Evolutionary conservation across 306 rosid species (phyloP).

Genomic region (Pachyrhizus erosus): DNA sequence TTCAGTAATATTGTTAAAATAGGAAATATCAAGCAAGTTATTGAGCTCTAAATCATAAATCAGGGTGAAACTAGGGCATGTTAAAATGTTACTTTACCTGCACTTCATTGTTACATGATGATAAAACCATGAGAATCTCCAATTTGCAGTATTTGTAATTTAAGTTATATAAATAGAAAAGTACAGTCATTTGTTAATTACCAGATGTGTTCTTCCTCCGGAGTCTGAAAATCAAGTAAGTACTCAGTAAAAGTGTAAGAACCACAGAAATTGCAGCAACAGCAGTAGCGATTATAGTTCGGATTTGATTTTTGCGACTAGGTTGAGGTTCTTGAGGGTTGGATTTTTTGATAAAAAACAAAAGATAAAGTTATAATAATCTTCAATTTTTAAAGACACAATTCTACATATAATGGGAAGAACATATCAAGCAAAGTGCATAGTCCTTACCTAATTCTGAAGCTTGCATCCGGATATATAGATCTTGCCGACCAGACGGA

Average conservation of each 20-base stretch:
- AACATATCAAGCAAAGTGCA: neutral
- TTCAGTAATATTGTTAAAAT: neutral
- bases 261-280: neutral
- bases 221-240: neutral
- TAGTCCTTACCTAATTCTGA: constrained; percentile 6
- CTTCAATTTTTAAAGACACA: neutral
- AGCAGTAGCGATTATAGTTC: neutral
- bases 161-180: neutral
- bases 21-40: too few relatives aligned
- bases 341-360: neutral
- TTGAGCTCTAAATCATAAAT: neutral
- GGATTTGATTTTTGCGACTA: neutral
- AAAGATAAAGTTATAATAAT: neutral
- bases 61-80: neutral
- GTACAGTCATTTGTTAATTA: neutral
- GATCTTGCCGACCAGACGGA: constrained; percentile 12
- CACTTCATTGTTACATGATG: neutral
- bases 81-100: neutral
- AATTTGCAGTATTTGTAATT: neutral
- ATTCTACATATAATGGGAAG: neutral
- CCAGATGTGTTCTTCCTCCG: neutral
- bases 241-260: neutral
- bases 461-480: neutral
- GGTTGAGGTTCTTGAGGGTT: neutral
- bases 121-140: neutral